Evolutionary conservation across 78 protist genomes (phyloP).

Genomic region (Neovahlkampfia damariscottae): DNA sequence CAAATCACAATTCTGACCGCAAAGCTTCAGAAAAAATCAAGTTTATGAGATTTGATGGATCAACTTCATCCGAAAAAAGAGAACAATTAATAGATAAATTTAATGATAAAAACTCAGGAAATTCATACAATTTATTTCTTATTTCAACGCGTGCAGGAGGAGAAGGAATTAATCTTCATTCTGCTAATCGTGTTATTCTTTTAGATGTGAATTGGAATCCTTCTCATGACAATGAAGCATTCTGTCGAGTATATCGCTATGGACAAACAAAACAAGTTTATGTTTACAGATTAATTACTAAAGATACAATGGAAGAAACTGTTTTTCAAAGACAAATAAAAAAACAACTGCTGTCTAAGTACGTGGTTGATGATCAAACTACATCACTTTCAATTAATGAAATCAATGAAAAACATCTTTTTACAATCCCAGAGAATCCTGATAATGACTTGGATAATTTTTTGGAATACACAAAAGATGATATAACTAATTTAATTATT

Average conservation of each 20-base stretch:
- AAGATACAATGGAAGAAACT: slow-evolving; percentile 68
- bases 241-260: slow-evolving; percentile 84
- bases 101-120: slow-evolving; percentile 36
- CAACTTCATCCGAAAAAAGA: slow-evolving; percentile 20
- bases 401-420: too few species aligned
- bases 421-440: too few species aligned
- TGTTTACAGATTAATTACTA: slow-evolving; percentile 77
- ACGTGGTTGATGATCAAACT: slow-evolving; percentile 26
- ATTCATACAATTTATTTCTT: slow-evolving; percentile 25
- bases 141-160: slow-evolving; percentile 54
- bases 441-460: too few species aligned
- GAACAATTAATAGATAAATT: slow-evolving; percentile 54
- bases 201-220: slow-evolving; percentile 75
- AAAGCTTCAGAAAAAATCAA: too few species aligned
- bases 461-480: too few species aligned
- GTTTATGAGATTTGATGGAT: slow-evolving; percentile 41
- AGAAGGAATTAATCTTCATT: slow-evolving; percentile 58
- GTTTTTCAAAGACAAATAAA: slow-evolving; percentile 68
- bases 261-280: slow-evolving; percentile 90
- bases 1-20: too few species aligned
- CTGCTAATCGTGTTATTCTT: slow-evolving; percentile 64
- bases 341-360: slow-evolving; percentile 41
- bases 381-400: too few species aligned
- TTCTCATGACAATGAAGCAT: slow-evolving; percentile 69
- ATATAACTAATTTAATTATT: too few species aligned